Percentiles rank a stretch among this genome's conserved stretches.
These are phyloP conservation scores for Alternaria consortialis DNA, from an alignment of 2,329 filamentous ascomycete species.

Conservation along the genomic window DNA sequence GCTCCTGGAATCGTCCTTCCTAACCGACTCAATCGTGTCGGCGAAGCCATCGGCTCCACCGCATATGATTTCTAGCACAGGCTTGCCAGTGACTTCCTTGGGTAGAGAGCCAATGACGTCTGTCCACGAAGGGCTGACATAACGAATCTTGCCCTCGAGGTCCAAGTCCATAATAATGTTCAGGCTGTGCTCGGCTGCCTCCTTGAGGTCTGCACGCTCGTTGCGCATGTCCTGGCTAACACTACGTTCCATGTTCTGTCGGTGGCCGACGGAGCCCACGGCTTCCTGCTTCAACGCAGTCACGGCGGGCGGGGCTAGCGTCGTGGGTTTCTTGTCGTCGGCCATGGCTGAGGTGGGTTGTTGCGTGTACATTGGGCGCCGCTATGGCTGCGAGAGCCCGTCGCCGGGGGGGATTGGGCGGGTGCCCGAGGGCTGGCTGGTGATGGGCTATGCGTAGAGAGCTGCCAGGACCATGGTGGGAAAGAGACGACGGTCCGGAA, in stretches of 20 bases:
- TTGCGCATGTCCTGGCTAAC: constrained; percentile 91
- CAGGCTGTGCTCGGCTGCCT: constrained; percentile 93
- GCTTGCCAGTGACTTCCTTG: constrained; percentile 75
- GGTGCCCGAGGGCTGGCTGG: constrained; percentile 42
- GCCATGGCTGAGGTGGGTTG: constrained; percentile 29
- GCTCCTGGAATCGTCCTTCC: constrained; percentile 88
- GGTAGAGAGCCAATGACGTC: constrained; percentile 86
- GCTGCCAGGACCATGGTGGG: constrained; percentile 47
- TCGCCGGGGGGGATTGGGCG: constrained; percentile 24
- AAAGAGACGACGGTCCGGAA: constrained; percentile 15
- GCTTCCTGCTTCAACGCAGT: constrained; percentile 55
- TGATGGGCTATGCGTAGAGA: constrained; percentile 40
- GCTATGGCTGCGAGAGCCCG: constrained; percentile 21
- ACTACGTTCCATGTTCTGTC: constrained; percentile 65
- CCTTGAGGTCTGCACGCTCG: constrained; percentile 90
- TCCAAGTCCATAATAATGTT: constrained; percentile 96
- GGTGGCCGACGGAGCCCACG: constrained; percentile 33
- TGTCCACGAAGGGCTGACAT: constrained; percentile 95
- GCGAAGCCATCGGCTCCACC: constrained; percentile 83
- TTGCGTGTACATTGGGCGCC: constrained; percentile 18
- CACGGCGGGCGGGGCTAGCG: constrained; percentile 56
- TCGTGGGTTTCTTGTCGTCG: constrained; percentile 40
- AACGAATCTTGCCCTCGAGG: constrained; percentile 87
- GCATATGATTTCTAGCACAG: constrained; percentile 82
- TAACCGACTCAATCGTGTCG: constrained; percentile 84